Percentiles rank a stretch among this genome's conserved stretches.
Conservation (phyloP, 768 basidiomycete genomes). For the Dacryopinax primogenitus region DNA sequence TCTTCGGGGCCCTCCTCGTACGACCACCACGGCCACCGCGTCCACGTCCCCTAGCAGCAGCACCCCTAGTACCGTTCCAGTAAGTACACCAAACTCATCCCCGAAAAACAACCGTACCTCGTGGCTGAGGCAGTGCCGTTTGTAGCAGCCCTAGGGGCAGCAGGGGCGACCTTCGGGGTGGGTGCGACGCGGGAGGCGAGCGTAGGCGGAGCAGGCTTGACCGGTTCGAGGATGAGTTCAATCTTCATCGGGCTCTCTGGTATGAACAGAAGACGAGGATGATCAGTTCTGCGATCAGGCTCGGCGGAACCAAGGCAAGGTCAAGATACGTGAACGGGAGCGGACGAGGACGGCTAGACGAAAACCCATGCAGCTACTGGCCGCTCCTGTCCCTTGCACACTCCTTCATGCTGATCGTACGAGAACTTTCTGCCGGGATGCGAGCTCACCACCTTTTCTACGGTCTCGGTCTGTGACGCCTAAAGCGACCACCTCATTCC, state of each 20-base stretch:
- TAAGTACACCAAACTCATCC: not conserved
- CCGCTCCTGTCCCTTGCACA: not conserved
- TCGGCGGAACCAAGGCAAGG: constrained; percentile 2
- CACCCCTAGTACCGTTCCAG: not conserved
- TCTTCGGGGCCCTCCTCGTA: constrained; percentile 49
- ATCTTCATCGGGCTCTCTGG: constrained; percentile 97
- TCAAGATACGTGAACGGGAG: constrained; percentile 6
- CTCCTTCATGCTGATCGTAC: not conserved
- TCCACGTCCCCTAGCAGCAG: constrained; percentile 33
- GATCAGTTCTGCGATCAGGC: constrained; percentile 10
- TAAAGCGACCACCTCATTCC: not conserved
- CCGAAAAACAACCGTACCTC: constrained; percentile 11
- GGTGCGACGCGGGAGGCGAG: constrained; percentile 80
- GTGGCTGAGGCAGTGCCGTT: not conserved
- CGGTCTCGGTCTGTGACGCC: not conserved
- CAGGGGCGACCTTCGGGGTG: constrained; percentile 33
- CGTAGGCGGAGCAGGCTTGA: constrained; percentile 41
- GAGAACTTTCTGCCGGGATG: not conserved
- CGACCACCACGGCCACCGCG: constrained; percentile 34
- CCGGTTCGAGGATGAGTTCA: constrained; percentile 87
- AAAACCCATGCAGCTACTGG: not conserved
- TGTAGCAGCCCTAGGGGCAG: constrained; percentile 18
- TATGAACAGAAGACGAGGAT: constrained; percentile 11
- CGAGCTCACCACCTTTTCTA: not conserved
- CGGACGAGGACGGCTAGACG: not conserved